A percentile compares a stretch with the other conserved stretches of the same genome.
Conservation (phyloP, 352 stramenopile species). For the Peronospora destructor region DNA sequence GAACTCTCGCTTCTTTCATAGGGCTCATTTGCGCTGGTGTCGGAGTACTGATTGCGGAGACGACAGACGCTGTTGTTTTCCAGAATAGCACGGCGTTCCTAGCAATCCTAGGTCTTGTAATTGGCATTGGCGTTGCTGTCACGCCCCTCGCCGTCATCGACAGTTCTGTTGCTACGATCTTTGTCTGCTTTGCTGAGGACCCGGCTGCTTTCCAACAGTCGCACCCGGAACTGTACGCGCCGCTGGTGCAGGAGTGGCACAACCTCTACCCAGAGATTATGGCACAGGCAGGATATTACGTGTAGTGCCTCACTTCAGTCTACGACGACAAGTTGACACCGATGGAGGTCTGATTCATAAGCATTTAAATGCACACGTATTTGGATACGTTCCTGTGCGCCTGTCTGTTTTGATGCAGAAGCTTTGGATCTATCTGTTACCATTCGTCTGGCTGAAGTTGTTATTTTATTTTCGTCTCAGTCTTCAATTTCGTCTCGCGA, state of each 20-base stretch:
- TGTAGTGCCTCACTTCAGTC: constrained; percentile 14
- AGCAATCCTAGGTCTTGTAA: constrained; percentile 80
- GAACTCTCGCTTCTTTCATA: constrained; percentile 13
- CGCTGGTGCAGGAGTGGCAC: constrained; percentile 82
- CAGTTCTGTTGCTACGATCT: constrained; percentile 92
- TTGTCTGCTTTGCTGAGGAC: constrained; percentile 94
- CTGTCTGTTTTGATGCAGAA: background rate
- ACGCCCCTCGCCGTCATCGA: constrained; percentile 90
- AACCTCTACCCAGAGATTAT: constrained; percentile 85
- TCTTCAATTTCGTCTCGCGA: constrained; percentile 4
- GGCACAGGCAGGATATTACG: constrained; percentile 81
- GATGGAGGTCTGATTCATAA: background rate
- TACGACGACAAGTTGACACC: background rate
- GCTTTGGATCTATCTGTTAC: background rate
- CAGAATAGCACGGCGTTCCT: constrained; percentile 68
- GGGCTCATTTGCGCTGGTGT: constrained; percentile 65
- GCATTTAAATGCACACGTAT: background rate
- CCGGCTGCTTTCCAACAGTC: constrained; percentile 69
- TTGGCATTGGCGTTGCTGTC: constrained; percentile 82
- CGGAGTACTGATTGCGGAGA: constrained; percentile 47
- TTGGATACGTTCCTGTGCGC: background rate
- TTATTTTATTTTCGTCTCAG: background rate
- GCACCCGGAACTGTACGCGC: constrained; percentile 77
- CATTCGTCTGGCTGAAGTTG: background rate
- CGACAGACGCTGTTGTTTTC: constrained; percentile 45